phyloP scores from a whole-genome alignment of 164 flowering plant species.

The Stephania yunnanensis region DNA sequence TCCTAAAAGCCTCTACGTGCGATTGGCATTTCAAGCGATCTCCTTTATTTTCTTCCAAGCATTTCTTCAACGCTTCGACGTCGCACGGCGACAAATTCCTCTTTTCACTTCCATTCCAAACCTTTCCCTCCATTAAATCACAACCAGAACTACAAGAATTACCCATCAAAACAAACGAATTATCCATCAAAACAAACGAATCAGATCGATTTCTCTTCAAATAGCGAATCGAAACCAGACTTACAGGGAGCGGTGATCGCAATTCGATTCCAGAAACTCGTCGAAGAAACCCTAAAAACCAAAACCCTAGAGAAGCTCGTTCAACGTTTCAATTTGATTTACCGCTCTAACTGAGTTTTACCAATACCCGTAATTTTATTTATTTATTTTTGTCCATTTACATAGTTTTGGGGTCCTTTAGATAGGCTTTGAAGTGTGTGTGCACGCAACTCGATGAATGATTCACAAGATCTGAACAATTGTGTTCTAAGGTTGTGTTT shows the following conservation, averaged over 20 bases:
- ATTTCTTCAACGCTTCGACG: slow-evolving; percentile 49
- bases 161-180: background rate
- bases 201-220: background rate
- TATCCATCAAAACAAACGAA: background rate
- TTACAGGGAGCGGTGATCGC: background rate
- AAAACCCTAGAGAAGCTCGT: background rate
- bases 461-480: too few species aligned
- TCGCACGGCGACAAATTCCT: slow-evolving; percentile 29
- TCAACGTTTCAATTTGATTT: too few species aligned
- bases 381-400: too few species aligned
- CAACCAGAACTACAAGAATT: background rate
- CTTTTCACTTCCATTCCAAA: slow-evolving; percentile 1
- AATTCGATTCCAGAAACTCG: background rate
- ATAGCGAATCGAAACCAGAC: background rate
- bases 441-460: too few species aligned
- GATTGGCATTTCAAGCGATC: slow-evolving; percentile 43
- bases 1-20: slow-evolving; percentile 38
- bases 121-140: slow-evolving; percentile 19
- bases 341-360: too few species aligned
- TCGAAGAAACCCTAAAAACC: background rate
- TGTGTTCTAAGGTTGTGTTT: too few species aligned
- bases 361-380: too few species aligned
- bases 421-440: too few species aligned
- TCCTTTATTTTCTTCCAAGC: slow-evolving; percentile 57
- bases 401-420: too few species aligned